Conservation (phyloP, 257 asterid genomes). For the Solanum arcanum region DNA sequence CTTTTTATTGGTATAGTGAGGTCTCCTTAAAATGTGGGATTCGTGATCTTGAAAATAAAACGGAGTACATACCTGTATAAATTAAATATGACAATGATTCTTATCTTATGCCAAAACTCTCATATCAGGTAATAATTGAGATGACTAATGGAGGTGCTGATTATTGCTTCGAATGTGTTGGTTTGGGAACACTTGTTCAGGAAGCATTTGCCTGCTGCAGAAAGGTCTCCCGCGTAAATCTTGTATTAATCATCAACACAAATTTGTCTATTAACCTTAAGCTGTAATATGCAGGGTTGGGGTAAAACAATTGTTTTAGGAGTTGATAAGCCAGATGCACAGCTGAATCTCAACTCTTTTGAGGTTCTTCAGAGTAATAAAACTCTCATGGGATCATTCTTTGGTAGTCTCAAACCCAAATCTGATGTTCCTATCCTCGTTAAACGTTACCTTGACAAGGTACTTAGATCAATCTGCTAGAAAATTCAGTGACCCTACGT, state of each 20-base stretch:
- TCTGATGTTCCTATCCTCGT: slow-evolving; percentile 57
- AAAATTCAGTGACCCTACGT: background rate
- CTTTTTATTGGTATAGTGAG: background rate
- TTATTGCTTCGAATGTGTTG: slow-evolving; percentile 89
- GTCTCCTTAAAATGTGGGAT: background rate
- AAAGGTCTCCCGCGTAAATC: slow-evolving; percentile 28
- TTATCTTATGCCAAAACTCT: background rate
- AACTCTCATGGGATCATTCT: slow-evolving; percentile 40
- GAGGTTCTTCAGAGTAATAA: slow-evolving; percentile 39
- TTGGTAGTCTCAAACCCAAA: slow-evolving; percentile 77
- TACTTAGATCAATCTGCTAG: background rate
- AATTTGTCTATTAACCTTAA: background rate
- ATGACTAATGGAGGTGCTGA: slow-evolving; percentile 91
- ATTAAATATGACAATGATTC: background rate
- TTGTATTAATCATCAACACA: background rate
- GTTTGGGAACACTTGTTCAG: slow-evolving; percentile 46
- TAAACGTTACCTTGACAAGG: slow-evolving; percentile 53
- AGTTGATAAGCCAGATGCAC: slow-evolving; percentile 43
- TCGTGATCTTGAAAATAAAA: background rate
- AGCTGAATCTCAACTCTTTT: slow-evolving; percentile 24
- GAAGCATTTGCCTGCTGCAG: slow-evolving; percentile 74
- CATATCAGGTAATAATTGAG: slow-evolving; percentile 43
- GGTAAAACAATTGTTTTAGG: slow-evolving; percentile 82
- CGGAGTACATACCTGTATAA: background rate
- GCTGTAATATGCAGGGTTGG: slow-evolving; percentile 49